Percentiles rank a stretch among this genome's conserved stretches.
phyloP scores from a whole-genome alignment of 225 moss, liverwort and hornwort species.

The Lunularia cruciata region DNA sequence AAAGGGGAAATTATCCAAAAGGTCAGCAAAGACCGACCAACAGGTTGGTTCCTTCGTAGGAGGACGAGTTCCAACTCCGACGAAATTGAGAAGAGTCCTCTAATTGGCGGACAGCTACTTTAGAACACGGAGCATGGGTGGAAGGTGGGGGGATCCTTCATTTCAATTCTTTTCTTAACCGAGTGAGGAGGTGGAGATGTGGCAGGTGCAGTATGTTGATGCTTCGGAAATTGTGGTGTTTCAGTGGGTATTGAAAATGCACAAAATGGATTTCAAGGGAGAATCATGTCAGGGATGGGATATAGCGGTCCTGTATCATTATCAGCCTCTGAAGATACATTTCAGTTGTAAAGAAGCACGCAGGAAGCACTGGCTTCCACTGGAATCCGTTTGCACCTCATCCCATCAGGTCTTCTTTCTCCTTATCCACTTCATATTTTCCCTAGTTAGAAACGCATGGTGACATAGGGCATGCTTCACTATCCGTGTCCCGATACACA shows the following conservation, averaged over 20 bases:
- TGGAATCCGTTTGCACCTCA: constrained; percentile 49
- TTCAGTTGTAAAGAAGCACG: constrained; percentile 44
- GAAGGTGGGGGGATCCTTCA: constrained; percentile 26
- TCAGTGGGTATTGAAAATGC: constrained; percentile 43
- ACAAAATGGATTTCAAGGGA: constrained; percentile 47
- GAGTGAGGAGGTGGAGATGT: constrained; percentile 32
- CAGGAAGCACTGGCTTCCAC: constrained; percentile 54
- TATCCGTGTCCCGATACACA: no score
- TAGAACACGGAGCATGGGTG: constrained; percentile 22
- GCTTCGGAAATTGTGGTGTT: constrained; percentile 53
- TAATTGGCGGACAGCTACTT: no score
- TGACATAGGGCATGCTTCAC: no score
- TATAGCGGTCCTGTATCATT: constrained; percentile 47
- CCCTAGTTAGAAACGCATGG: no score
- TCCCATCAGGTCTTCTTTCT: constrained; percentile 46
- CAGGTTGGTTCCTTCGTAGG: no score
- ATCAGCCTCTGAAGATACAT: constrained; percentile 52
- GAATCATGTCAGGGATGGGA: constrained; percentile 41
- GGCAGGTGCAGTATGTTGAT: constrained; percentile 51
- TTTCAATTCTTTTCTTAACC: constrained; percentile 30
- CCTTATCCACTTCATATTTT: no score
- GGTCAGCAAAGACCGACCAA: no score
- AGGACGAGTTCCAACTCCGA: no score
- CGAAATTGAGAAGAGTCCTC: no score
- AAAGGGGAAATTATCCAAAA: no score